Evolutionary conservation across 139 green algal genomes (phyloP).

Genomic region (Trebouxia sp.): DNA sequence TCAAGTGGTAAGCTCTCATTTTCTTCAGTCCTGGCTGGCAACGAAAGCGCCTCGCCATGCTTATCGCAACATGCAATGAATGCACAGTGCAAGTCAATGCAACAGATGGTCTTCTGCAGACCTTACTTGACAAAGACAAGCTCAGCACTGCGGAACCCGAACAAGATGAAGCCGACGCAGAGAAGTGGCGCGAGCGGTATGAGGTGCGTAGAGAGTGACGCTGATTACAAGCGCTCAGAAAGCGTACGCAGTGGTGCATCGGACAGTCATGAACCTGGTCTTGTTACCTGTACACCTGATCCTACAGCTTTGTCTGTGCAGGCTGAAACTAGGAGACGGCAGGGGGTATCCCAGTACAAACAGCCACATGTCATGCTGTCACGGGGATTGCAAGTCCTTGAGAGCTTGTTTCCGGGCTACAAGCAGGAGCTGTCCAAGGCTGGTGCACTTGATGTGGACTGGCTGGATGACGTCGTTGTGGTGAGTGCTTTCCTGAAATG

Average conservation of each 20-base stretch:
- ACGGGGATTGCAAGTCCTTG: background rate
- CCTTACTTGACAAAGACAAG: background rate
- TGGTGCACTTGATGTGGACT: background rate
- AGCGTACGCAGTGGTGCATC: too few species aligned
- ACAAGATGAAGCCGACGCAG: background rate
- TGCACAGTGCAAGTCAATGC: too few species aligned
- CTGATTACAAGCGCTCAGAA: too few species aligned
- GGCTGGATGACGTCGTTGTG: background rate
- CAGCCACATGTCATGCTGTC: constrained; percentile 3
- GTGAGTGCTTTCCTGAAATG: too few species aligned
- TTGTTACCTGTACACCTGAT: background rate
- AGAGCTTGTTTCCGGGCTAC: constrained; percentile 5
- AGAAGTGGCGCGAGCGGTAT: background rate
- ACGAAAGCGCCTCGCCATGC: background rate
- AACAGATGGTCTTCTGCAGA: background rate
- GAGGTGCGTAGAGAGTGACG: background rate
- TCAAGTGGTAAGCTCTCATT: background rate
- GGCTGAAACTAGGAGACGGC: background rate
- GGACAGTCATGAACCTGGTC: background rate
- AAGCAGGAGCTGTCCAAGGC: background rate
- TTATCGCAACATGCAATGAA: background rate
- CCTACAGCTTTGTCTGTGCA: background rate
- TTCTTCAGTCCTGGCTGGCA: background rate
- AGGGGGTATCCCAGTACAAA: constrained; percentile 11
- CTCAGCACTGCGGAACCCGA: background rate